Conservation (phyloP, 306 rosid species). For the Vicia sativa region DNA sequence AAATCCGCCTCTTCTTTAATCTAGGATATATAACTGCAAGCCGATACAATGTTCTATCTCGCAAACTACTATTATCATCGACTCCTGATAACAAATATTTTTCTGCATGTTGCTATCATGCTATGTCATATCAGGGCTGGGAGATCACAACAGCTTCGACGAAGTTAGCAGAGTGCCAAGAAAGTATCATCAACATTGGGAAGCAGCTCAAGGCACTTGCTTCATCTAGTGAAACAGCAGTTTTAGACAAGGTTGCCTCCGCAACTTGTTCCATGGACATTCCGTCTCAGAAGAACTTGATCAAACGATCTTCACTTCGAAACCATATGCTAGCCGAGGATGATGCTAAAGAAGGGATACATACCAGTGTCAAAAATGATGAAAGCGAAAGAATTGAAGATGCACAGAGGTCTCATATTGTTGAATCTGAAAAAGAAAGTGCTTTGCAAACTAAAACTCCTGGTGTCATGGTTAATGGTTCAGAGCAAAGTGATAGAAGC, state of each 20-base stretch:
- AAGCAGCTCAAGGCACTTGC: conserved; percentile 79
- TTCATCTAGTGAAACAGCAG: conserved; percentile 59
- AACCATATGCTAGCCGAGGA: conserved; percentile 71
- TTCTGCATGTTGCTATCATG: too few species aligned
- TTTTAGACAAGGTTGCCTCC: conserved; percentile 49
- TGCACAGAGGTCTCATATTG: conserved; percentile 31
- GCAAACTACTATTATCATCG: conserved; percentile 2
- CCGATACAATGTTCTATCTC: neutral
- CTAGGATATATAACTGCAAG: neutral
- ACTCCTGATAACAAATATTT: neutral
- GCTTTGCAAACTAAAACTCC: conserved; percentile 36
- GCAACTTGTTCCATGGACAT: conserved; percentile 39
- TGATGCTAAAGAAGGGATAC: conserved; percentile 37
- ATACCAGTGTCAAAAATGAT: conserved; percentile 33
- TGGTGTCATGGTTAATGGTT: conserved; percentile 24
- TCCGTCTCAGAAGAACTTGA: conserved; percentile 46
- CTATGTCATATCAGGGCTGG: conserved; percentile 60
- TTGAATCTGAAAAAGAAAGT: conserved; percentile 41
- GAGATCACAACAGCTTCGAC: conserved; percentile 81
- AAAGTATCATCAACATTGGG: conserved; percentile 69
- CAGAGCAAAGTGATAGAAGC: conserved; percentile 41
- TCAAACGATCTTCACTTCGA: conserved; percentile 58
- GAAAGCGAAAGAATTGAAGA: conserved; percentile 40
- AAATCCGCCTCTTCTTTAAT: conserved; percentile 15
- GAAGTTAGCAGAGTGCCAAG: conserved; percentile 87